Base-by-base conservation (phyloP, 257 asterid species). In the Solanum sitiens region DNA sequence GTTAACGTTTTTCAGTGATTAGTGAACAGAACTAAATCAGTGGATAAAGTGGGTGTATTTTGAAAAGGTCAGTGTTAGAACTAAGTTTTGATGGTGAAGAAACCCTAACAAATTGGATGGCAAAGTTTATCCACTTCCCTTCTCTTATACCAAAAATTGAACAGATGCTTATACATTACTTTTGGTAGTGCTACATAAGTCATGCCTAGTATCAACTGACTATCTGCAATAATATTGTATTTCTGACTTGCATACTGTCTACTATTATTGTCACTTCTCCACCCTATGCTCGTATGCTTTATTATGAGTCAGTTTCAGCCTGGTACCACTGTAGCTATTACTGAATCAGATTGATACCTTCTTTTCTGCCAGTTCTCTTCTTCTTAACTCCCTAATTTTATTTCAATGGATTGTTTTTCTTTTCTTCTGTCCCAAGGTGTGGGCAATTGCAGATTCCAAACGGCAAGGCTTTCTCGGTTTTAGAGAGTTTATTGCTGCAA, bases 401-500 rank as follows among this genome's bases (percentile, higher is more conserved):
- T 80, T 80, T 50, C 85, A 80, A 30, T 13, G 15, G 15, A 47
- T 30, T 80, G 40, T 80, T 80, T 80, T 80, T 18, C 44, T 47
- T 80, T 80, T 80, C 30, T 33, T 50, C 53, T 44, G 75, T 77
- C 72, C 59, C 63, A 15, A 97, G 99, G 98, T 96, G 85, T 97
- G 99, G 99, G 98, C 99, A 7, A 92, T 97, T 63, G 96, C 99
- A 87, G 99, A 97, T 94, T 92, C 97, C 33, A 97, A 92, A 90
- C 90, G 99, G 88, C 99, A 95, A 90, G 99, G 99, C 23, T 96
- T 93, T 91, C 99, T 97, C 84, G 98, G 99, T 89, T 90, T 97
- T 84, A 96, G 92, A 89, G 99, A 96, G 89, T 97, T 97, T 86
- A 88, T 95, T 68, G 89, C 95, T 40, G 96, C 98, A 75, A 94